Evolutionary conservation across 495 filamentous ascomycete genomes (phyloP).

Genomic region (Aspergillus biplanus): DNA sequence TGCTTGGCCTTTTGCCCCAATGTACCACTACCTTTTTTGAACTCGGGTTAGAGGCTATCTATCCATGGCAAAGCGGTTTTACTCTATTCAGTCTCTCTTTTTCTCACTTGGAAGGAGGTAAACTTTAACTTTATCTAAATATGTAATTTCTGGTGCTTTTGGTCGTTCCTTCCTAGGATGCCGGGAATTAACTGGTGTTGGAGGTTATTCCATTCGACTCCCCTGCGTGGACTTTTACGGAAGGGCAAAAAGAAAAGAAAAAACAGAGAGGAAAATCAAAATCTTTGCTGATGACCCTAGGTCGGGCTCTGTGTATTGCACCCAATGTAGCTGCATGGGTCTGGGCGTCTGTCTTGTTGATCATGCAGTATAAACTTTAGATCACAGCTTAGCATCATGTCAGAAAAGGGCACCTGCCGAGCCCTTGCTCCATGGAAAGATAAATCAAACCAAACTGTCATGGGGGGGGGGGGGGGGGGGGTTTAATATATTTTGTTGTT

Average conservation of each 20-base stretch:
- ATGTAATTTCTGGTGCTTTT: too few relatives aligned
- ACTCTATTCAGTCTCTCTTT: background rate
- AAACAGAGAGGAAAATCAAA: background rate
- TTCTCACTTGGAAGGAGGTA: too few relatives aligned
- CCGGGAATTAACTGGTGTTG: too few relatives aligned
- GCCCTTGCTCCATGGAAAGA: background rate
- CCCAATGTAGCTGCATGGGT: conserved; percentile 12
- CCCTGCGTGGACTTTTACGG: too few relatives aligned
- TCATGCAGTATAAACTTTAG: conserved; percentile 31
- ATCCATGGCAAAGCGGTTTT: background rate
- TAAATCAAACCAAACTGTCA: too few relatives aligned
- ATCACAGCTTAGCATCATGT: conserved; percentile 28
- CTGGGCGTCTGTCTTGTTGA: conserved; percentile 19
- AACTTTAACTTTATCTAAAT: too few relatives aligned
- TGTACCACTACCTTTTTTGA: conserved; percentile 2
- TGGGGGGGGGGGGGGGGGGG: too few relatives aligned
- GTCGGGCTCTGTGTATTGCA: background rate
- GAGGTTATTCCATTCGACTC: too few relatives aligned
- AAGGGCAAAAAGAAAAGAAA: background rate
- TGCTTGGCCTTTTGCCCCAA: too few relatives aligned
- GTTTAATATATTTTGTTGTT: too few relatives aligned
- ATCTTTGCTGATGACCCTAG: background rate
- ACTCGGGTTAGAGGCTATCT: conserved; percentile 1
- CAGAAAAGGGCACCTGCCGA: conserved; percentile 2
- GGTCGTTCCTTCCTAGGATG: too few relatives aligned